Base-by-base conservation (phyloP, 768 basidiomycete species). In the Termitomyces sp. region DNA sequence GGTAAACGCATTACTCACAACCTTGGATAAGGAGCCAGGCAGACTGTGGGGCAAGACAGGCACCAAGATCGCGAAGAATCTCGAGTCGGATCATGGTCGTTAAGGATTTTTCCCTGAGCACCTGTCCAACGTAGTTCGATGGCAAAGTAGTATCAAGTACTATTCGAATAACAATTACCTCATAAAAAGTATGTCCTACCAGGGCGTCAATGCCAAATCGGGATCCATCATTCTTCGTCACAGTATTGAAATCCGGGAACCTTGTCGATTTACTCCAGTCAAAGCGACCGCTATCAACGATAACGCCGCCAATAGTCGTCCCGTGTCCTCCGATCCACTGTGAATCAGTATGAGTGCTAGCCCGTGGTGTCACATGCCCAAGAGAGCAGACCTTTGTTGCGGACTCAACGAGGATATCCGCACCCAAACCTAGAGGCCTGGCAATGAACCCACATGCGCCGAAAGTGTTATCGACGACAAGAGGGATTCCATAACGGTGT, bases 311-410 rank as follows among this genome's bases (percentile, higher is more conserved):
- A 51, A 87, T 79, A 7, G 83, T 84, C 11, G 82, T 85, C 28
- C 87, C 85, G 51, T 84, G 83, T 0, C 83, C 83, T 0, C 80
- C 81, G 7, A 87, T 82, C 86, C 85, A 87, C 63, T 88, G 86
- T 2, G 45, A 81, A 35, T 43, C 79, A 40, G 3, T 19, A 41
- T 56, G 28, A 49, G 35, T 30, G 21, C 17, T 78, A 80, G 62
- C 9, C 83, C 78, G 0, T 81, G 10, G 19, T 8, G 19, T 42
- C 38, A 14, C 33, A 26, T 17, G 17, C 37, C 14, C 3, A 35
- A 26, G 28, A 23, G 7, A 43, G 35, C 23, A 14, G 14, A 41
- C 54, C 44, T 55, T 50, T 21, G 58, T 50, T 14, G 57, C 56
- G n/a, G 45, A 66, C 63, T 44, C 44, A 70, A 77, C 70, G 50